These are phyloP conservation scores for Baorangia bicolor DNA, from an alignment of 768 basidiomycete species.

Conservation along the genomic window DNA sequence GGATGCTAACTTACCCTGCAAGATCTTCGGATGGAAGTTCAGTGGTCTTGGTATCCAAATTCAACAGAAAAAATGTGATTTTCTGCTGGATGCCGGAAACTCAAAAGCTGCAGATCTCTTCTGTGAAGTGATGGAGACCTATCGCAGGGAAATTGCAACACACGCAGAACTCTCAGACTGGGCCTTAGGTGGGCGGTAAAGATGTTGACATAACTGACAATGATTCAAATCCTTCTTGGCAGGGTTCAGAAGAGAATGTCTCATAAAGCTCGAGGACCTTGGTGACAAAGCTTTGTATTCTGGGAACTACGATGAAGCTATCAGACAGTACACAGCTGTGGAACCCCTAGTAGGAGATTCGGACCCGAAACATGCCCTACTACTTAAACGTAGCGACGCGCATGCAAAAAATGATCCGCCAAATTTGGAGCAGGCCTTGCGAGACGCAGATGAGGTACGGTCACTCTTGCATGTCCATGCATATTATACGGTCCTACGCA, in stretches of 20 bases:
- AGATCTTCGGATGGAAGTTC: conserved; percentile 25
- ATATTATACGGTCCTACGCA: neutral
- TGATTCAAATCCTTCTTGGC: neutral
- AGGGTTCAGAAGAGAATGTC: conserved; percentile 11
- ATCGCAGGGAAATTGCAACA: conserved; percentile 11
- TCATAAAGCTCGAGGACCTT: conserved; percentile 5
- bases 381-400: conserved; percentile 18
- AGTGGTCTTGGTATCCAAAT: conserved; percentile 15
- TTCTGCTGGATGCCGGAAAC: neutral
- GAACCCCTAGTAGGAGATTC: conserved; percentile 7
- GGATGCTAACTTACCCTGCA: neutral
- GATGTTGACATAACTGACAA: neutral
- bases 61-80: conserved; percentile 14
- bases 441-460: conserved; percentile 18
- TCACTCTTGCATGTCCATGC: neutral
- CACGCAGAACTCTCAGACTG: conserved; percentile 17
- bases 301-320: conserved; percentile 8
- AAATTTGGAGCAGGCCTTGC: conserved; percentile 4
- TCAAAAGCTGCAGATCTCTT: conserved; percentile 9
- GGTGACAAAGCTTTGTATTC: conserved; percentile 5
- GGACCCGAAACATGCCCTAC: neutral
- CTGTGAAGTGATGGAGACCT: conserved; percentile 1
- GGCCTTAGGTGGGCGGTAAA: conserved; percentile 2
- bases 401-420: neutral
- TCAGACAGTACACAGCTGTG: conserved; percentile 14